These are phyloP conservation scores for Diaporthe helianthi DNA, from an alignment of 2,329 filamentous ascomycete genomes.

Conservation along the genomic window DNA sequence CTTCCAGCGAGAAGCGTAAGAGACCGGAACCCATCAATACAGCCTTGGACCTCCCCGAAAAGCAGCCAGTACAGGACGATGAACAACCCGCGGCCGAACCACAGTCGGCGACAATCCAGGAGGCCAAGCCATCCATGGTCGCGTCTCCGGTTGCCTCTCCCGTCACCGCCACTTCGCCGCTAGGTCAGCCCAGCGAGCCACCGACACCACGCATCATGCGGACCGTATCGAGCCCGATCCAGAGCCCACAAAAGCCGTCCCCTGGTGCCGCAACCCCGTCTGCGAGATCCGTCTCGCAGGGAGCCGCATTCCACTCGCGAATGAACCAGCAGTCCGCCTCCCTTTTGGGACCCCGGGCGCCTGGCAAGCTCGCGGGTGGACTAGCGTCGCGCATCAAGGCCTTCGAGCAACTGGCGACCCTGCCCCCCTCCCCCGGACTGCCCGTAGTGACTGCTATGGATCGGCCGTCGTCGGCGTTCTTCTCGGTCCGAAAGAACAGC, in stretches of 20 bases:
- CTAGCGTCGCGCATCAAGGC: slow-evolving; percentile 96
- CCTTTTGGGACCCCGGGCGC: slow-evolving; percentile 67
- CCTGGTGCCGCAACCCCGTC: slow-evolving; percentile 55
- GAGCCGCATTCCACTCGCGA: slow-evolving; percentile 62
- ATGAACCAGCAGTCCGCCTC: slow-evolving; percentile 58
- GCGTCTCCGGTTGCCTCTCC: slow-evolving; percentile 31
- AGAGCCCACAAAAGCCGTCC: slow-evolving; percentile 50
- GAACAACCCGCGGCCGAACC: slow-evolving; percentile 87
- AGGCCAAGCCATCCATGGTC: slow-evolving; percentile 81
- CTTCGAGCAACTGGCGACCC: slow-evolving; percentile 76
- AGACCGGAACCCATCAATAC: slow-evolving; percentile 65
- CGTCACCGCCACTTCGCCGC: slow-evolving; percentile 40
- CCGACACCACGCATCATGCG: slow-evolving; percentile 48
- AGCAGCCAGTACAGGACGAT: slow-evolving; percentile 65
- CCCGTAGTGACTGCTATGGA: slow-evolving; percentile 41
- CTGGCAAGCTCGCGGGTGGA: slow-evolving; percentile 83
- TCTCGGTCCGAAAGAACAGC: slow-evolving; percentile 60
- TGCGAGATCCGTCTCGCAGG: slow-evolving; percentile 62
- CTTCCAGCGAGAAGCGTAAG: slow-evolving; percentile 43
- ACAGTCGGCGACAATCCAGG: slow-evolving; percentile 79
- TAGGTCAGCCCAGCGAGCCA: slow-evolving; percentile 39
- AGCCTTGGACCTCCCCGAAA: slow-evolving; percentile 47
- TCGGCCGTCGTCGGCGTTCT: slow-evolving; percentile 61
- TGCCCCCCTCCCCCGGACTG: slow-evolving; percentile 38
- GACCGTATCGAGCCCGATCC: slow-evolving; percentile 58